Percentiles rank a stretch among this genome's conserved stretches.
Conservation (phyloP, 306 rosid genomes). For the Leucaena leucocephala region DNA sequence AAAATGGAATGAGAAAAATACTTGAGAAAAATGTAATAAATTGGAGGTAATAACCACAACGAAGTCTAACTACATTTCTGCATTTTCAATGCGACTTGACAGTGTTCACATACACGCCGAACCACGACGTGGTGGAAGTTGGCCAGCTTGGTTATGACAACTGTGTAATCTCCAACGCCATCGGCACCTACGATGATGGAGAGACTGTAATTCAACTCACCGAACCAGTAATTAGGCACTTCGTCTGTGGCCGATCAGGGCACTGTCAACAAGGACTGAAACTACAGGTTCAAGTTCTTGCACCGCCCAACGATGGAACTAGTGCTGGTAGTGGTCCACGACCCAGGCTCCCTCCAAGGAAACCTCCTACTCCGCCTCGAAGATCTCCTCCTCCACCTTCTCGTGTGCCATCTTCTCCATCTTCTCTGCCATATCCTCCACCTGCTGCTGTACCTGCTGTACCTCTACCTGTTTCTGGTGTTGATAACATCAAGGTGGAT, state of each 20-base stretch:
- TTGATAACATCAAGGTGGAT: neutral
- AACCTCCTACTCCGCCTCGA: constrained; percentile 3
- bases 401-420: neutral
- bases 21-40: neutral
- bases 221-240: constrained; percentile 57
- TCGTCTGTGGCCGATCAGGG: constrained; percentile 70
- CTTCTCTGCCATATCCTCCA: neutral
- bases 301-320: constrained; percentile 46
- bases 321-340: neutral
- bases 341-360: neutral
- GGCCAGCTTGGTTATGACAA: constrained; percentile 47
- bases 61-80: neutral
- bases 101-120: constrained; percentile 79
- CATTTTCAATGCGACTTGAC: constrained; percentile 25
- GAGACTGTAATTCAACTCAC: constrained; percentile 61
- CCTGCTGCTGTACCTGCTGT: constrained; percentile 29
- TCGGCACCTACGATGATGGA: constrained; percentile 52
- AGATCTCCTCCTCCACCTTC: constrained; percentile 3
- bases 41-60: neutral
- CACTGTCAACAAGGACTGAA: constrained; percentile 77
- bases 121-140: constrained; percentile 76
- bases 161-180: constrained; percentile 55
- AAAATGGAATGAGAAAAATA: neutral
- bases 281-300: constrained; percentile 57
- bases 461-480: constrained; percentile 33